phyloP scores from a whole-genome alignment of 305 asterid genomes.

The Rubia peregrina region DNA sequence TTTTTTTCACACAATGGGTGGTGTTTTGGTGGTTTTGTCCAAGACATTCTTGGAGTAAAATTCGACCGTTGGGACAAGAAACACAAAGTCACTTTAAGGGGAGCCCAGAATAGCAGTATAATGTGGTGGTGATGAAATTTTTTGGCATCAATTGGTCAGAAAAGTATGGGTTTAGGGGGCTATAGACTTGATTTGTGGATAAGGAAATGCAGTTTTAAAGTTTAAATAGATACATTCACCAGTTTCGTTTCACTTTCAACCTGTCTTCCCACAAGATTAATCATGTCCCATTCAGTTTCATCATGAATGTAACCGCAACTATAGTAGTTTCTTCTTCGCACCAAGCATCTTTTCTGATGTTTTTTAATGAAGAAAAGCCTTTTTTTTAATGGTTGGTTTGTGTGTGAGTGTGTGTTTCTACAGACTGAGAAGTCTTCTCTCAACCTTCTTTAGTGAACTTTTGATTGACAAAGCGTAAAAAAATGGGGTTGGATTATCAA shows the following conservation, averaged over 20 bases:
- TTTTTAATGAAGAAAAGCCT: neutral
- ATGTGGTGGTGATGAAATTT: conserved; percentile 20
- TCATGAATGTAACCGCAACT: conserved; percentile 17
- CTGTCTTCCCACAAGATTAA: neutral
- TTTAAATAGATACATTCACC: conserved; percentile 8
- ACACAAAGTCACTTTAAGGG: conserved; percentile 39
- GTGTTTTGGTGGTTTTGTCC: conserved; percentile 15
- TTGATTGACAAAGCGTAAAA: conserved; percentile 19
- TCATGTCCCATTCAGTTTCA: conserved; percentile 2
- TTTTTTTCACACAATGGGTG: neutral
- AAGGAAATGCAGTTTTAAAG: conserved; percentile 18
- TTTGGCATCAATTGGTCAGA: conserved; percentile 37
- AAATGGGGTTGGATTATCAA: conserved; percentile 14
- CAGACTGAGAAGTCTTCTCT: neutral
- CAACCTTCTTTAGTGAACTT: conserved; percentile 5
- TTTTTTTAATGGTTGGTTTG: neutral
- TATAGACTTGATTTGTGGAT: conserved; percentile 21
- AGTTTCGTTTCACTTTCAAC: conserved; percentile 1
- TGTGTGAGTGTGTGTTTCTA: neutral
- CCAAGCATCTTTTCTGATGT: neutral
- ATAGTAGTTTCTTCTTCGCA: neutral
- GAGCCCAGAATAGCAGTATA: conserved; percentile 10
- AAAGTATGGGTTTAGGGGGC: conserved; percentile 23
- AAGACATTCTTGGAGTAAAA: conserved; percentile 15
- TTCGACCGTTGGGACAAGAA: conserved; percentile 23